Evolutionary conservation across 192 early-diverging fungal species (phyloP).

Genomic region (Coemansia sp.): DNA sequence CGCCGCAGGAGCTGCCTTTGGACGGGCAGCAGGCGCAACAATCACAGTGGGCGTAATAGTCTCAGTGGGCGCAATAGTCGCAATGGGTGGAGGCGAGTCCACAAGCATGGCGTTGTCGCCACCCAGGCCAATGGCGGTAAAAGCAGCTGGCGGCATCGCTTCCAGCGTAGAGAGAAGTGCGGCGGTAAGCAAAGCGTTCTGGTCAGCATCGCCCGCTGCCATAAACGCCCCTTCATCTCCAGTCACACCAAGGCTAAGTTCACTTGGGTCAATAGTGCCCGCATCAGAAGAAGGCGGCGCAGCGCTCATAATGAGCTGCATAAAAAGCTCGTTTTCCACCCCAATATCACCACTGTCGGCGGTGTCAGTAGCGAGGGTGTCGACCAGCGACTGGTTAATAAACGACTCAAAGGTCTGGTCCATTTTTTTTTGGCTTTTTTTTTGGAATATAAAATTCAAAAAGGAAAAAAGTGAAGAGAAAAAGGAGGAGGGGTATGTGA

Average conservation of each 20-base stretch:
- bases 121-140: no score
- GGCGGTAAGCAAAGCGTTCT: conserved; percentile 23
- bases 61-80: neutral
- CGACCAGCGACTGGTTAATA: conserved; percentile 51
- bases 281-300: conserved; percentile 4
- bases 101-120: conserved; percentile 25
- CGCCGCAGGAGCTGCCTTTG: neutral
- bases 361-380: conserved; percentile 18
- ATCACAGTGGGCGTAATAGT: neutral
- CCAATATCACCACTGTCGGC: neutral
- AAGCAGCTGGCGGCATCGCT: conserved; percentile 8
- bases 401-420: conserved; percentile 39
- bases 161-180: conserved; percentile 30
- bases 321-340: conserved; percentile 31
- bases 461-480: no score
- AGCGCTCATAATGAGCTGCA: conserved; percentile 40
- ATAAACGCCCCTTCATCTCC: conserved; percentile 12
- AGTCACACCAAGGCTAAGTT: conserved; percentile 10
- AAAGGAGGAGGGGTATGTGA: neutral
- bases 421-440: conserved; percentile 7
- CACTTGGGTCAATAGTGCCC: conserved; percentile 39
- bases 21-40: neutral
- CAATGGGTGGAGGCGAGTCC: conserved; percentile 16
- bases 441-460: neutral
- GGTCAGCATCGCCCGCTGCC: conserved; percentile 4